Evolutionary conservation across 495 filamentous ascomycete species (phyloP).

Genomic region (Hypoxylon fuscum): DNA sequence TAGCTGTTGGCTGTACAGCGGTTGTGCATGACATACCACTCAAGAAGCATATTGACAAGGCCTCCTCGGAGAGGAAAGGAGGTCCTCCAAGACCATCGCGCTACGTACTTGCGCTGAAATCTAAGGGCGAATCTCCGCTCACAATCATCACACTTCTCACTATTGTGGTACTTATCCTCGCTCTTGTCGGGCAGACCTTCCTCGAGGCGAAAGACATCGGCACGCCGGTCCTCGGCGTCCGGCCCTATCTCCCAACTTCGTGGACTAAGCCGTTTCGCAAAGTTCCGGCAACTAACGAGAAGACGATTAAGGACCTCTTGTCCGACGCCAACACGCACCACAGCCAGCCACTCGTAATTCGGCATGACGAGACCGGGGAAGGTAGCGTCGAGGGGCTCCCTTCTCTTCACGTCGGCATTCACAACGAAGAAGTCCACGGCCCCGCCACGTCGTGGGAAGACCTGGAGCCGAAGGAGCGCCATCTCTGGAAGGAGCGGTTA

Average conservation of each 20-base stretch:
- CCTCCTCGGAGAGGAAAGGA: conserved; percentile 53
- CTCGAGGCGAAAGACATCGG: conserved; percentile 71
- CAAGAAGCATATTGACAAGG: conserved; percentile 54
- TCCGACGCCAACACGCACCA: conserved; percentile 26
- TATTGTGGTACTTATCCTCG: conserved; percentile 63
- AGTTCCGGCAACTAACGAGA: conserved; percentile 26
- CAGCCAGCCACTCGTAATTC: conserved; percentile 38
- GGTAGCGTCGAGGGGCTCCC: conserved; percentile 34
- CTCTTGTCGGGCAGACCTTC: conserved; percentile 70
- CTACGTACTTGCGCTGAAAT: conserved; percentile 73
- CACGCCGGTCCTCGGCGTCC: conserved; percentile 62
- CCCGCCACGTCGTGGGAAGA: conserved; percentile 71
- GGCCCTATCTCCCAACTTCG: conserved; percentile 37
- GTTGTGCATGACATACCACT: conserved; percentile 87
- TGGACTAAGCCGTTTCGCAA: conserved; percentile 41
- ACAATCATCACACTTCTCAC: conserved; percentile 59
- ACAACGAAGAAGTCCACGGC: conserved; percentile 55
- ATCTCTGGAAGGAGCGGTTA: conserved; percentile 74
- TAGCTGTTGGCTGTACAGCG: conserved; percentile 84
- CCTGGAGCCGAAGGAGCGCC: conserved; percentile 64
- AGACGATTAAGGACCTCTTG: conserved; percentile 41
- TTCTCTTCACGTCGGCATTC: conserved; percentile 47
- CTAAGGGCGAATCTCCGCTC: conserved; percentile 57
- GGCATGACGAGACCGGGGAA: conserved; percentile 34
- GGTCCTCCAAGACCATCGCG: conserved; percentile 58